phyloP scores from a whole-genome alignment of 371 early-diverging fungal species.

The Mortierella sp. region DNA sequence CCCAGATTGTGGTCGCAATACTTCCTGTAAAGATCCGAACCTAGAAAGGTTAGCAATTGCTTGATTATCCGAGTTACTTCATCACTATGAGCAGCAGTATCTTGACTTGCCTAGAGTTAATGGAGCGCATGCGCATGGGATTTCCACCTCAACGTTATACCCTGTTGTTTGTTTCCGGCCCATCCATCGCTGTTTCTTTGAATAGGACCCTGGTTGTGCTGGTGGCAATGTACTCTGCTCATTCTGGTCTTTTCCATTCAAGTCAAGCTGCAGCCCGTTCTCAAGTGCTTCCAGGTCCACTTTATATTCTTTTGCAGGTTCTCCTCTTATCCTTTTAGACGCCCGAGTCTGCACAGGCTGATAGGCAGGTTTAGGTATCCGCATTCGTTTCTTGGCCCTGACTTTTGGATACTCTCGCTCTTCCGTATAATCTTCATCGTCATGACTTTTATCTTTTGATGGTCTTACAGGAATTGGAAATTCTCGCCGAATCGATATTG shows the following conservation, averaged over 20 bases:
- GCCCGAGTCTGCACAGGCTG: slow-evolving; percentile 21
- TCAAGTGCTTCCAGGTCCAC: slow-evolving; percentile 39
- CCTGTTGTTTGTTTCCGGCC: slow-evolving; percentile 47
- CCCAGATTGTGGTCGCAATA: slow-evolving; percentile 57
- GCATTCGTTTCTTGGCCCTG: slow-evolving; percentile 6
- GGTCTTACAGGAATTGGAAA: slow-evolving; percentile 2
- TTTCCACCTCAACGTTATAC: slow-evolving; percentile 21
- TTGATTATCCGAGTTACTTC: neutral
- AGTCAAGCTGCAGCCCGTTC: slow-evolving; percentile 13
- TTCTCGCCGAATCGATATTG: neutral
- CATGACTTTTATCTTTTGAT: neutral
- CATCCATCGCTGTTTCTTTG: slow-evolving; percentile 33
- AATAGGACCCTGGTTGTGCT: slow-evolving; percentile 17
- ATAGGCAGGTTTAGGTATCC: neutral
- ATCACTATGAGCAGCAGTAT: neutral
- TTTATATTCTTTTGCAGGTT: slow-evolving; percentile 20
- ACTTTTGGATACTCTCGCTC: neutral
- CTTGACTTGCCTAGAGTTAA: slow-evolving; percentile 37
- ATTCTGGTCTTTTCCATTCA: slow-evolving; percentile 7
- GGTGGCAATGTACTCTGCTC: slow-evolving; percentile 13
- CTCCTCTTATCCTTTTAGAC: slow-evolving; percentile 54
- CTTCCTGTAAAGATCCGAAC: slow-evolving; percentile 22
- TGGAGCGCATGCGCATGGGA: slow-evolving; percentile 21
- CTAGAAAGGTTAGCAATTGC: neutral
- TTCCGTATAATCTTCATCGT: slow-evolving; percentile 16